Base-by-base conservation (phyloP, 2,329 filamentous ascomycete genomes). In the Ascochyta lentis region DNA sequence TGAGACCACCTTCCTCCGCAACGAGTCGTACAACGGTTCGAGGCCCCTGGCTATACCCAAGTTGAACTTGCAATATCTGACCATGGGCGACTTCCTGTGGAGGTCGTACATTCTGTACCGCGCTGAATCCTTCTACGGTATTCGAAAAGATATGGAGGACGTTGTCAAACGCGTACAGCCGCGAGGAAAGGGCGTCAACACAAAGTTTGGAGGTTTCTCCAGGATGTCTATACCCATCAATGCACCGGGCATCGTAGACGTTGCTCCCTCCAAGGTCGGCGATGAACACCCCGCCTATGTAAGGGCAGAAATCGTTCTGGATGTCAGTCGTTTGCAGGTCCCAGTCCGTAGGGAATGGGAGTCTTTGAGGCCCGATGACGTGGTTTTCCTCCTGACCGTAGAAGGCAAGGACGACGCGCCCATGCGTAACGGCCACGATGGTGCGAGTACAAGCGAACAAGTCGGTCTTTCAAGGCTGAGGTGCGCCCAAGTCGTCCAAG, bases 11-110 rank as follows among this genome's bases (percentile, higher is more conserved):
- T 84, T 96, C 49, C 77, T 93, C 52, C 86, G 92, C 54, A 94
- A 94, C 53, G 93, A 97, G 67, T 83, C 82, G 7, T 98, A 97
- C 67, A 89, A 96, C 73, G 93, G 93, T 24, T 92, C 91, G 23
- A 86, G 86, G 43, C 93, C 95, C 5, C 81, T 99, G 54, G 91
- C 95, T 3, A 86, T 99, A 39, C 95, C 95, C 3, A 99, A 99
- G 73, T 78, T 98, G 41, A 99, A 97, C 66, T 80, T 99, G 26
- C 95, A 99, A 71, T 99, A 99, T 75, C 82, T 99, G 13, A 96
- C 93, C 3, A 86, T 96, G 46, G 92, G 92, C 3, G 95, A 99
- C 75, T 99, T 99, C 67, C 79, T 99, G n/a, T 99, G 93, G 92
- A 86, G 96, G 59, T 92, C 94, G 0, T 89, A 98, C 68, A 83